These are phyloP conservation scores for Trichoderma atroviride DNA, from an alignment of 2,329 filamentous ascomycete species.

Conservation along the genomic window DNA sequence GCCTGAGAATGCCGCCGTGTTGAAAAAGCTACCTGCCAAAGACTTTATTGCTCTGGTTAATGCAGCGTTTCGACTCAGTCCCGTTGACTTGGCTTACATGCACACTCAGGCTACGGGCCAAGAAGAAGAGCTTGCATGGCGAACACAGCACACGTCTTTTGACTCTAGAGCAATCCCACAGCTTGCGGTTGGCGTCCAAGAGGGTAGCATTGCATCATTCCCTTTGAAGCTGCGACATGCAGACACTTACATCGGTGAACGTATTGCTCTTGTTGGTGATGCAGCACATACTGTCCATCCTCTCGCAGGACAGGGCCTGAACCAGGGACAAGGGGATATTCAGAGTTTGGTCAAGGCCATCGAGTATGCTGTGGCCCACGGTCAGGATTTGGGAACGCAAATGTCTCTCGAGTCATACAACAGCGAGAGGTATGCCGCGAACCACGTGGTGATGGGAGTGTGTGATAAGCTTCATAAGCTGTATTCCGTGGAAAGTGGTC, in stretches of 20 bases:
- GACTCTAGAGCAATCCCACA: constrained; percentile 63
- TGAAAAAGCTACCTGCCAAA: constrained; percentile 72
- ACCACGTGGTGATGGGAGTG: constrained; percentile 76
- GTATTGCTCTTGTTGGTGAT: constrained; percentile 90
- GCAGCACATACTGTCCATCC: constrained; percentile 95
- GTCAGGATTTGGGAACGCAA: constrained; percentile 81
- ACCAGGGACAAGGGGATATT: constrained; percentile 89
- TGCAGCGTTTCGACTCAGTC: constrained; percentile 81
- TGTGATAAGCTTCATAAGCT: constrained; percentile 92
- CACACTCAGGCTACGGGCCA: constrained; percentile 64
- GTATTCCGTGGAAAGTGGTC: constrained; percentile 79
- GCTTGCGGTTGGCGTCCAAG: constrained; percentile 69
- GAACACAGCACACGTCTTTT: constrained; percentile 68
- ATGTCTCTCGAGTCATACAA: constrained; percentile 82
- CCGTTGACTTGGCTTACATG: constrained; percentile 81
- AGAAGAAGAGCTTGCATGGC: constrained; percentile 81
- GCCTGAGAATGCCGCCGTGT: constrained; percentile 71
- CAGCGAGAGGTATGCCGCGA: constrained; percentile 77
- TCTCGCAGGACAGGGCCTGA: constrained; percentile 90
- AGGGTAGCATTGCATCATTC: constrained; percentile 82
- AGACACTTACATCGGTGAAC: constrained; percentile 87
- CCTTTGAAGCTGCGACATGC: constrained; percentile 89
- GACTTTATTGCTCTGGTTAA: constrained; percentile 91
- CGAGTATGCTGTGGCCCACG: constrained; percentile 74
- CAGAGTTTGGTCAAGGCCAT: constrained; percentile 76